Conservation (phyloP, 1,139 yeast genomes). For the Candida sp. region DNA sequence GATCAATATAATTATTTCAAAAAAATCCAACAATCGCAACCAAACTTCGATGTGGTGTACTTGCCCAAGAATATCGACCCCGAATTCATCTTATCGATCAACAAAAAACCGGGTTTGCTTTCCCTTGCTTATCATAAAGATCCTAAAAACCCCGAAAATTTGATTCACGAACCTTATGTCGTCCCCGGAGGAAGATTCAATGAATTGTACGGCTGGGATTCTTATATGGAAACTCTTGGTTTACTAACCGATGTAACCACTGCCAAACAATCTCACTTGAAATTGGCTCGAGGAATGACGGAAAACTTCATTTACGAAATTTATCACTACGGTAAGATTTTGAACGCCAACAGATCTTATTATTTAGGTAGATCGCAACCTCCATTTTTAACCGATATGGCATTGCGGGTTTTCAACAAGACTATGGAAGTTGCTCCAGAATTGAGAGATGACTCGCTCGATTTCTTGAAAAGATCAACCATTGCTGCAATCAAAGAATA, state of each 20-base stretch:
- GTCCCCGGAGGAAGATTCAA: conserved; percentile 98
- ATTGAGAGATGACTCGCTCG: conserved; percentile 36
- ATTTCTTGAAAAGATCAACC: conserved; percentile 62
- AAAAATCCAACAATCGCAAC: conserved; percentile 56
- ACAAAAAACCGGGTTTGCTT: conserved; percentile 80
- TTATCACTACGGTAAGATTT: conserved; percentile 83
- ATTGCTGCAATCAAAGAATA: conserved; percentile 88
- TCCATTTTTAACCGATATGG: conserved; percentile 95
- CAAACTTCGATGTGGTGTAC: conserved; percentile 71
- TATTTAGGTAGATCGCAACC: conserved; percentile 94
- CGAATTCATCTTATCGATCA: conserved; percentile 73
- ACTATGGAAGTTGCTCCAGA: conserved; percentile 45
- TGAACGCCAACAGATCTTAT: conserved; percentile 93
- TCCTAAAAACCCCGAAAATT: conserved; percentile 44
- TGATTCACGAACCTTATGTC: conserved; percentile 78
- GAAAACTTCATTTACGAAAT: conserved; percentile 92
- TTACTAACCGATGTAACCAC: conserved; percentile 60
- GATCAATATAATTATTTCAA: conserved; percentile 75
- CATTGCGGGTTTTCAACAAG: conserved; percentile 63
- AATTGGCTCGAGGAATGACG: conserved; percentile 84
- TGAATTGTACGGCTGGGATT: conserved; percentile 98
- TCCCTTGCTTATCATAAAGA: conserved; percentile 69
- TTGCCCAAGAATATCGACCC: conserved; percentile 59
- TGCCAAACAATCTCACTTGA: conserved; percentile 24
- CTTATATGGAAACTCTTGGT: conserved; percentile 90